These are phyloP conservation scores for Urostyla sp. DNA, from an alignment of 73 alveolate genomes.

Conservation along the genomic window DNA sequence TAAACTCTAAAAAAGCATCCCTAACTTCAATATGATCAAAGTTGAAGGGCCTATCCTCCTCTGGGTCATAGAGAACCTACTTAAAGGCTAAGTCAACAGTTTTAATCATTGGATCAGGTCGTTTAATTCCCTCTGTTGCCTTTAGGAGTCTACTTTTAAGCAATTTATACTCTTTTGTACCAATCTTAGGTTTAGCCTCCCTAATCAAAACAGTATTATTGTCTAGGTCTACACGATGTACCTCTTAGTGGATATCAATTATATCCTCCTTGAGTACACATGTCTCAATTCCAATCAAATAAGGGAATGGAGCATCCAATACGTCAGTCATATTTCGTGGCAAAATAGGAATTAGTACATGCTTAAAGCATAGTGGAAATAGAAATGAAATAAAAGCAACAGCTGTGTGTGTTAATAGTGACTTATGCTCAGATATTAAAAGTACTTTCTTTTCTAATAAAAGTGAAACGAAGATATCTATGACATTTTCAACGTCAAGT, in stretches of 20 bases:
- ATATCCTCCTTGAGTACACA: constrained; percentile 13
- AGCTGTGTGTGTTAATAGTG: constrained; percentile 68
- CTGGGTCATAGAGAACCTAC: constrained; percentile 18
- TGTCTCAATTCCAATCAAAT: constrained; percentile 60
- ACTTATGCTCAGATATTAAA: constrained; percentile 68
- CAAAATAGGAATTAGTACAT: constrained; percentile 71
- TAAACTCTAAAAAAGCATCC: constrained; percentile 79
- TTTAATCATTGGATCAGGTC: constrained; percentile 33
- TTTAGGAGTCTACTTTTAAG: constrained; percentile 49
- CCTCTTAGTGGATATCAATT: constrained; percentile 77
- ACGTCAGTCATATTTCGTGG: constrained; percentile 70
- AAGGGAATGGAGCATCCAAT: constrained; percentile 78
- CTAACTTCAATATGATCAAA: constrained; percentile 67
- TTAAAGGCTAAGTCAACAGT: constrained; percentile 68
- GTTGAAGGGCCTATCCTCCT: neutral
- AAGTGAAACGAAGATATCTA: constrained; percentile 54
- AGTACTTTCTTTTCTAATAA: constrained; percentile 72
- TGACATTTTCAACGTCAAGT: constrained; percentile 55
- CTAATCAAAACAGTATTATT: constrained; percentile 46
- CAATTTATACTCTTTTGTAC: constrained; percentile 62
- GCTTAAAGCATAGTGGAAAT: constrained; percentile 78
- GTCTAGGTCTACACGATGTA: constrained; percentile 69
- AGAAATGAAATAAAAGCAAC: constrained; percentile 66
- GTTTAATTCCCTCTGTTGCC: constrained; percentile 46
- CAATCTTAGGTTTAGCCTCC: constrained; percentile 73